Evolutionary conservation across 257 asterid genomes (phyloP).

Genomic region (Perilla frutescens): DNA sequence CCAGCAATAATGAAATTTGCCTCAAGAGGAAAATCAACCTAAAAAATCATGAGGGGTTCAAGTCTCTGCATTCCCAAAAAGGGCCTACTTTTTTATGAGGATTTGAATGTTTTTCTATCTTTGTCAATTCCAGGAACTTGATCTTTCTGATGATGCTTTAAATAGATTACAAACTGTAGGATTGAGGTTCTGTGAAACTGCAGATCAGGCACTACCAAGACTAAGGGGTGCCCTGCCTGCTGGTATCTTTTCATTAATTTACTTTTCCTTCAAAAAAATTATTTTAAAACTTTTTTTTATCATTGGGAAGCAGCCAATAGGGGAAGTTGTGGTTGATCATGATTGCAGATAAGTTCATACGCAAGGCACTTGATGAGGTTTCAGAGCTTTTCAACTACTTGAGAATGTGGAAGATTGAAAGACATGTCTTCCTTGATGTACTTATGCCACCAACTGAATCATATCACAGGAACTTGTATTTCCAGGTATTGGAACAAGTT

Average conservation of each 20-base stretch:
- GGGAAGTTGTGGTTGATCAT: conserved; percentile 27
- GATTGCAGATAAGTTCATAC: conserved; percentile 78
- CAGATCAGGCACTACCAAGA: conserved; percentile 93
- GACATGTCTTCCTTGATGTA: conserved; percentile 69
- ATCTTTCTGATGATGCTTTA: conserved; percentile 79
- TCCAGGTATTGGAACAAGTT: conserved; percentile 67
- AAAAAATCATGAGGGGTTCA: no score
- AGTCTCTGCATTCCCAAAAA: no score
- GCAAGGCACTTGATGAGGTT: conserved; percentile 91
- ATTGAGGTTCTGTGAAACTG: conserved; percentile 90
- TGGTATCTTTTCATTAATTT: conserved; percentile 54
- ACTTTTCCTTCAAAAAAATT: neutral
- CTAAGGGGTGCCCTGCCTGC: conserved; percentile 96
- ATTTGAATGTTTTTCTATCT: conserved; percentile 27
- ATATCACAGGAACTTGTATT: conserved; percentile 84
- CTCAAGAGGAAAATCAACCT: no score
- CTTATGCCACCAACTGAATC: conserved; percentile 95
- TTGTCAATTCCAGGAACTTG: conserved; percentile 74
- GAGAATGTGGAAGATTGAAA: conserved; percentile 81
- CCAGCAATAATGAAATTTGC: no score
- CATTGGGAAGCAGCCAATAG: conserved; percentile 30
- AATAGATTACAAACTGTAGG: conserved; percentile 97
- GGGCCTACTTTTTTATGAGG: neutral
- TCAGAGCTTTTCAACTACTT: conserved; percentile 82
- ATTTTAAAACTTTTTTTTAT: neutral